Conservation (phyloP, 2,329 filamentous ascomycete genomes). For the Fusarium agapanthi region DNA sequence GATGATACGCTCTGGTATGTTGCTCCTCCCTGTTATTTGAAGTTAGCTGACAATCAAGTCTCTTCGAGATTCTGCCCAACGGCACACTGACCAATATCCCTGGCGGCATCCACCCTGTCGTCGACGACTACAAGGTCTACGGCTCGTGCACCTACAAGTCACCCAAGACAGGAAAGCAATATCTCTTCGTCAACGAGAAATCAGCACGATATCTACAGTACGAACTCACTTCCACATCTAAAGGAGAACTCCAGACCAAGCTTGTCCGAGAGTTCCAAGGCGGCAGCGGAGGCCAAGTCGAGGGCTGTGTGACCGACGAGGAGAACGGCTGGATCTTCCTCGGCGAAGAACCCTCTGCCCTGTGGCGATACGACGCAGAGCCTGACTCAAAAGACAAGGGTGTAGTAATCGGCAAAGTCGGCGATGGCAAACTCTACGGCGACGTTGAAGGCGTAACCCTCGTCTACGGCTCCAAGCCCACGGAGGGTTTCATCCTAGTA, state of each 20-base stretch:
- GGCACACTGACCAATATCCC: slow-evolving; percentile 54
- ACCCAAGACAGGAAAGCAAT: slow-evolving; percentile 56
- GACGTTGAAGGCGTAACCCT: slow-evolving; percentile 65
- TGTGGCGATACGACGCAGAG: slow-evolving; percentile 63
- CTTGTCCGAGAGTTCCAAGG: slow-evolving; percentile 61
- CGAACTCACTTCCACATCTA: slow-evolving; percentile 52
- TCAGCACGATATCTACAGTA: slow-evolving; percentile 63
- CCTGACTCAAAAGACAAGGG: slow-evolving; percentile 52
- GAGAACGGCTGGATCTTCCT: slow-evolving; percentile 60
- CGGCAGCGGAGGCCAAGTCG: slow-evolving; percentile 61
- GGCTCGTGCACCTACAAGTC: slow-evolving; percentile 63
- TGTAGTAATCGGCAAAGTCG: slow-evolving; percentile 52
- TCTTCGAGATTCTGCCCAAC: slow-evolving; percentile 59
- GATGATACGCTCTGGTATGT: slow-evolving; percentile 62
- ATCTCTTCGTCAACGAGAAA: slow-evolving; percentile 65
- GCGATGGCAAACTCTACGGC: slow-evolving; percentile 57
- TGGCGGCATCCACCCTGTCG: slow-evolving; percentile 57
- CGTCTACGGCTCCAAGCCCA: slow-evolving; percentile 53
- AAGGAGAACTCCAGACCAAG: slow-evolving; percentile 54
- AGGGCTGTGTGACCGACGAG: slow-evolving; percentile 63
- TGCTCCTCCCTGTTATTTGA: fast-evolving
- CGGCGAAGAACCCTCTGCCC: slow-evolving; percentile 60
- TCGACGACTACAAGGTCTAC: slow-evolving; percentile 57
- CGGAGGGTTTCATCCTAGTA: slow-evolving; percentile 60
- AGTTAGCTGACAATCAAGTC: slow-evolving; percentile 43